A percentile compares a stretch with the other conserved stretches of the same genome.
Evolutionary conservation across 371 early-diverging fungal species (phyloP).

Genomic region (Syncephalastrum monosporum): DNA sequence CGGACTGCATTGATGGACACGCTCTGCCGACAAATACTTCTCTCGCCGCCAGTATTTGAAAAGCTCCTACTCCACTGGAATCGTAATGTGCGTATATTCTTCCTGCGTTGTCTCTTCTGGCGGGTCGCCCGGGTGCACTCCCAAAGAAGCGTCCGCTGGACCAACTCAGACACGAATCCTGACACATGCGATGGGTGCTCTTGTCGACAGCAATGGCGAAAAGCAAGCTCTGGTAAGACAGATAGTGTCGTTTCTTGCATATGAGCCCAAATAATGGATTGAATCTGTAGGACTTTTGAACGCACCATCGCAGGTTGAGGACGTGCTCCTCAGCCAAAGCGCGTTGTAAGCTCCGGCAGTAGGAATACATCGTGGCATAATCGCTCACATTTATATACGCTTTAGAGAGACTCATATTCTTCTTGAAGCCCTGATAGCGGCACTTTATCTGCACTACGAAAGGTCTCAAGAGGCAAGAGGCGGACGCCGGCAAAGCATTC

Average conservation of each 20-base stretch:
- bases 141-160: slow-evolving; percentile 12
- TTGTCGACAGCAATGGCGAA: background rate
- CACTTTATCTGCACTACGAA: background rate
- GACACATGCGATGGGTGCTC: background rate
- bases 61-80: slow-evolving; percentile 54
- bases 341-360: too few relatives aligned
- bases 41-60: slow-evolving; percentile 42
- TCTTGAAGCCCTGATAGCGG: background rate
- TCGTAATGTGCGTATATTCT: slow-evolving; percentile 53
- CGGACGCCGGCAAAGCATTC: too few relatives aligned
- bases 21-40: slow-evolving; percentile 36
- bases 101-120: slow-evolving; percentile 49
- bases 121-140: slow-evolving; percentile 34
- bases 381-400: background rate
- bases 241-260: background rate
- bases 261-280: background rate
- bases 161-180: background rate
- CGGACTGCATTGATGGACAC: slow-evolving; percentile 32
- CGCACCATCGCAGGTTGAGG: too few relatives aligned
- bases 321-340: too few relatives aligned
- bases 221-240: background rate
- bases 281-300: background rate
- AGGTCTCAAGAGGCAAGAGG: too few relatives aligned
- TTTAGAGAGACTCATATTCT: background rate
- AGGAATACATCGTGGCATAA: background rate